These are phyloP conservation scores for Vachellia collinsii DNA, from an alignment of 306 rosid species.

Conservation along the genomic window DNA sequence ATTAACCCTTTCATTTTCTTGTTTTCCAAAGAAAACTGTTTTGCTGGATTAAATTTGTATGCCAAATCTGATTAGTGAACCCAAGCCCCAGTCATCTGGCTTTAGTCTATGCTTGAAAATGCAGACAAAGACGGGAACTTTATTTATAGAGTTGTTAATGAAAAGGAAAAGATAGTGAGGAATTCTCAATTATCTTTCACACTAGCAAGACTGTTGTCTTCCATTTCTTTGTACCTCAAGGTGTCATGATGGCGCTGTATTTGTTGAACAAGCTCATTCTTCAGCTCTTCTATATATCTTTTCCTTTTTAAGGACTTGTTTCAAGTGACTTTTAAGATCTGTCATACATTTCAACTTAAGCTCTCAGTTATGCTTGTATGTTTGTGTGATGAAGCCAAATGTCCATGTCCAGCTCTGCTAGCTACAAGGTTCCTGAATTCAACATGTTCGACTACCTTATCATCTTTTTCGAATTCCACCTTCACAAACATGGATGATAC, in stretches of 20 bases:
- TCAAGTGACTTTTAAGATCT: slow-evolving; percentile 87
- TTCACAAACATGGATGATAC: slow-evolving; percentile 19
- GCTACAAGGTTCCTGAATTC: slow-evolving; percentile 53
- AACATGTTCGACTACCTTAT: slow-evolving; percentile 50
- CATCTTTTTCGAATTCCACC: slow-evolving; percentile 55
- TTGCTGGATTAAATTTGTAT: too few species aligned
- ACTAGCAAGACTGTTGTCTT: slow-evolving; percentile 45
- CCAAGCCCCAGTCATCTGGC: neutral
- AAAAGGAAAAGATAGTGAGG: neutral
- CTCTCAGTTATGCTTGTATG: slow-evolving; percentile 59
- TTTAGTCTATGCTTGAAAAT: too few species aligned
- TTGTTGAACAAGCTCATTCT: slow-evolving; percentile 18
- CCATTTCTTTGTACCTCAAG: slow-evolving; percentile 65
- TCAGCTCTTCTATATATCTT: slow-evolving; percentile 56
- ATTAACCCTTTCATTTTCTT: too few species aligned
- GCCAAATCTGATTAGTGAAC: neutral
- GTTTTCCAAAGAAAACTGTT: too few species aligned
- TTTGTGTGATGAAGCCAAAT: slow-evolving; percentile 63
- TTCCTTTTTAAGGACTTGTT: slow-evolving; percentile 52
- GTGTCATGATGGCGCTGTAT: slow-evolving; percentile 51
- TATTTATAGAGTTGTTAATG: neutral
- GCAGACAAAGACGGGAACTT: neutral
- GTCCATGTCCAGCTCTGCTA: slow-evolving; percentile 62
- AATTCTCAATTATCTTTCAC: neutral
- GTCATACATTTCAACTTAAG: slow-evolving; percentile 90